These are phyloP conservation scores for Sclerotinia sclerotiorum DNA, from an alignment of 2,329 filamentous ascomycete species.

Conservation along the genomic window DNA sequence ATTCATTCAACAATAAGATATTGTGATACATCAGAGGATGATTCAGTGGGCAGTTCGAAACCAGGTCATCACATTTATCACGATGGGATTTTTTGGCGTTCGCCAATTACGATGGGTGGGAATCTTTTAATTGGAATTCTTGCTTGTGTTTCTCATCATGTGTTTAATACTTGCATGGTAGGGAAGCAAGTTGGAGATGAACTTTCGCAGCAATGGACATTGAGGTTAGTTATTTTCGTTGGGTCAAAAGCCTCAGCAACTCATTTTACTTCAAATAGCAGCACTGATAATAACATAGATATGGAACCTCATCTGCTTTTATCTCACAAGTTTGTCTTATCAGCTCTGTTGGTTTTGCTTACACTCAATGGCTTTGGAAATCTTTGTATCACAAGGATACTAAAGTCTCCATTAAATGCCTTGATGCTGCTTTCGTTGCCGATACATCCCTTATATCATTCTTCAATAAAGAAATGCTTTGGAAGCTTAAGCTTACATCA, in stretches of 20 bases:
- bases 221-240: constrained; percentile 20
- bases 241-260: background rate
- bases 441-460: constrained; percentile 20
- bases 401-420: constrained; percentile 23
- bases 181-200: constrained; percentile 25
- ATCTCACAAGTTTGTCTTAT: constrained; percentile 25
- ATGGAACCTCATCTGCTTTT: constrained; percentile 26
- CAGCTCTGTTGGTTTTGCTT: constrained; percentile 25
- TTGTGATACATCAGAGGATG: background rate
- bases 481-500: constrained; percentile 26
- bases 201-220: constrained; percentile 24
- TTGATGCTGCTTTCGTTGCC: constrained; percentile 28
- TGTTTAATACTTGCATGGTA: constrained; percentile 23
- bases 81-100: constrained; percentile 27
- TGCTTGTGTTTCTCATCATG: constrained; percentile 24
- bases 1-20: background rate
- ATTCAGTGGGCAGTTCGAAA: background rate
- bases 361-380: constrained; percentile 29
- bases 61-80: background rate
- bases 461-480: constrained; percentile 26
- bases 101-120: constrained; percentile 26
- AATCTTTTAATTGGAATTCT: constrained; percentile 25
- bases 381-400: constrained; percentile 23
- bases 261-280: background rate
- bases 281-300: constrained; percentile 20